Percentiles rank a stretch among this genome's conserved stretches.
These are phyloP conservation scores for Megacollybia marginata DNA, from an alignment of 768 basidiomycete genomes.

Conservation along the genomic window DNA sequence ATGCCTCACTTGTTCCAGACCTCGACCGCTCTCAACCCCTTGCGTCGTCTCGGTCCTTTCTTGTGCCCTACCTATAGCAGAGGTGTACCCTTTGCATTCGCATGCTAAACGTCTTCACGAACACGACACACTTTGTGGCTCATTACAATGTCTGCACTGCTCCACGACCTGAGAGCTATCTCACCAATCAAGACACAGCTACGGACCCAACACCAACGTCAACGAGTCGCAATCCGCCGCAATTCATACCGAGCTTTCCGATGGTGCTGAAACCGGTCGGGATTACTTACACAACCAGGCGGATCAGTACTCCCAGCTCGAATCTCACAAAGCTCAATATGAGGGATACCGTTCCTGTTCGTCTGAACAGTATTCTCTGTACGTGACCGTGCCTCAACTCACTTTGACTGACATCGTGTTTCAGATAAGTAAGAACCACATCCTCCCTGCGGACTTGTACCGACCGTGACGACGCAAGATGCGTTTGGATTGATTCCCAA, in stretches of 20 bases:
- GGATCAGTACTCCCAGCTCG: constrained; percentile 16
- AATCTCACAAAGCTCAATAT: constrained; percentile 69
- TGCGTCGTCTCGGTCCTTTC: constrained; percentile 73
- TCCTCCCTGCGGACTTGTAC: constrained; percentile 49
- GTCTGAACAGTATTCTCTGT: constrained; percentile 84
- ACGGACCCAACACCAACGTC: constrained; percentile 48
- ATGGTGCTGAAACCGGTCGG: constrained; percentile 76
- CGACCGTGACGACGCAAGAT: constrained; percentile 38
- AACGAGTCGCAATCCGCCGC: constrained; percentile 51
- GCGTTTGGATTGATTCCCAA: constrained; percentile 64
- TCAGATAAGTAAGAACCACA: constrained; percentile 60
- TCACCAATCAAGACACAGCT: constrained; percentile 71
- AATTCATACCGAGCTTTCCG: constrained; percentile 81
- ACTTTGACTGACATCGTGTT: neutral
- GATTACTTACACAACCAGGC: constrained; percentile 7
- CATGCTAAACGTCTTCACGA: constrained; percentile 59
- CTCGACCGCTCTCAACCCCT: constrained; percentile 91
- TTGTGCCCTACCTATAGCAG: constrained; percentile 79
- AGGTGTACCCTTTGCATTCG: constrained; percentile 45
- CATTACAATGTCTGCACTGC: constrained; percentile 80
- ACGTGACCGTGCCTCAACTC: constrained; percentile 20
- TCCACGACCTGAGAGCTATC: constrained; percentile 83
- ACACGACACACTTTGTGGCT: constrained; percentile 55
- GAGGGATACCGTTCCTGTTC: constrained; percentile 60
- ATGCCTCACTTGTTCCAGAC: constrained; percentile 31